Evolutionary conservation across 306 rosid genomes (phyloP).

Genomic region (Alnus glutinosa): DNA sequence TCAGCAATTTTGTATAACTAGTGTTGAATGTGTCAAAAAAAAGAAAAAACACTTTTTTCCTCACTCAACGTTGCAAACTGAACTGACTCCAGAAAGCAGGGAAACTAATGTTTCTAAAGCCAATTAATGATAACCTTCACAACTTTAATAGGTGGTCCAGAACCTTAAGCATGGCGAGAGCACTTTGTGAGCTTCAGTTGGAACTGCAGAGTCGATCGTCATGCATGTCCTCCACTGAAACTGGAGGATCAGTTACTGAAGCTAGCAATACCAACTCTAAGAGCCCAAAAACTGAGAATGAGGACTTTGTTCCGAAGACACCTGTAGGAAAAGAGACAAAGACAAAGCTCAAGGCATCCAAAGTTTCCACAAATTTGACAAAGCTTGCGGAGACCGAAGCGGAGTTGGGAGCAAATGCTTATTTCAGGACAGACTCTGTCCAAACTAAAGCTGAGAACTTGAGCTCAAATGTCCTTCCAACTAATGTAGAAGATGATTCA

Average conservation of each 20-base stretch:
- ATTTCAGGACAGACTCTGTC: constrained; percentile 2
- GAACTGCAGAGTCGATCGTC: constrained; percentile 40
- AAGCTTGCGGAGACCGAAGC: constrained; percentile 7
- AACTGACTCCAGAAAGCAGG: neutral
- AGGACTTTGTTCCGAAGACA: constrained; percentile 37
- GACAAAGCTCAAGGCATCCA: constrained; percentile 8
- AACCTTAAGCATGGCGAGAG: constrained; percentile 54
- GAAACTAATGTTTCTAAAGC: neutral
- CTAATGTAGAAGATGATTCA: constrained; percentile 17
- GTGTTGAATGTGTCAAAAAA: no score
- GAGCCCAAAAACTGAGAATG: constrained; percentile 16
- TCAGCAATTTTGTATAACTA: no score
- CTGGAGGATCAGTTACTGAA: neutral
- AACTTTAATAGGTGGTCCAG: constrained; percentile 49
- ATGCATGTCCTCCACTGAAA: neutral
- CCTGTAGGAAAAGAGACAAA: constrained; percentile 35
- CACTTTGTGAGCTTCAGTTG: constrained; percentile 53
- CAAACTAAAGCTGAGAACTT: neutral
- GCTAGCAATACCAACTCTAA: neutral
- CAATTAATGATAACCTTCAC: neutral
- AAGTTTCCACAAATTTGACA: constrained; percentile 22
- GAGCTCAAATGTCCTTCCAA: constrained; percentile 2
- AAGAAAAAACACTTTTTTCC: neutral
- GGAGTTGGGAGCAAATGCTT: constrained; percentile 27
- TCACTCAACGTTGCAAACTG: neutral